Conservation (phyloP, 2,329 filamentous ascomycete species). For the Colletotrichum lini region DNA sequence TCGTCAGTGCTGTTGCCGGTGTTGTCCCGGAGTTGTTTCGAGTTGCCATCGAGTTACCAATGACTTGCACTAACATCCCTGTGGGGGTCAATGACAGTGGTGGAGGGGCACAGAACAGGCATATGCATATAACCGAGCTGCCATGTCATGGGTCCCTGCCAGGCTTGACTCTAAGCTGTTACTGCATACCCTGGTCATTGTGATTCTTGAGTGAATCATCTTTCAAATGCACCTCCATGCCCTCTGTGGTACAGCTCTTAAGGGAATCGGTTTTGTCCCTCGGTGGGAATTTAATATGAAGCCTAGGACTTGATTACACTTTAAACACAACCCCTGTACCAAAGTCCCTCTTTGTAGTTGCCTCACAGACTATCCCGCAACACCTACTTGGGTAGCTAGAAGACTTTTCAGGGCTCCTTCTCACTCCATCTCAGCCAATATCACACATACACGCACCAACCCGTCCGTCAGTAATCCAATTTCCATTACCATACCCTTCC, state of each 20-base stretch:
- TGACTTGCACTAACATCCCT: conserved; percentile 30
- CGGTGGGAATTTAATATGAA: conserved; percentile 2
- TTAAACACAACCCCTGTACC: conserved; percentile 1
- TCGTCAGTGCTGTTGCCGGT: not conserved
- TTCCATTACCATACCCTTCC: not conserved
- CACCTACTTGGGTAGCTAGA: not conserved
- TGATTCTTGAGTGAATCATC: conserved; percentile 25
- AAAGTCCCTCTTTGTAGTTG: not conserved
- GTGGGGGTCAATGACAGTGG: conserved; percentile 20
- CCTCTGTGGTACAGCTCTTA: not conserved
- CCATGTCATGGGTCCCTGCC: conserved; percentile 14
- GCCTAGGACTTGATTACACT: conserved; percentile 4
- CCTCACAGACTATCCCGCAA: conserved; percentile 11
- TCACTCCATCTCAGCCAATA: not conserved
- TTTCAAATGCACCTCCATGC: not conserved
- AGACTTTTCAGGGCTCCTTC: conserved; percentile 25
- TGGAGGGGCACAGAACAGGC: conserved; percentile 6
- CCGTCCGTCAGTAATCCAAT: conserved; percentile 18
- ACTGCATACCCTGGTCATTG: conserved; percentile 7
- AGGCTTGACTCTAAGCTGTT: conserved; percentile 16
- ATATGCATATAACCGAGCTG: conserved; percentile 13
- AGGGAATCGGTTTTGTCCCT: not conserved
- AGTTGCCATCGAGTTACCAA: conserved; percentile 5
- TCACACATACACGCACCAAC: conserved; percentile 5
- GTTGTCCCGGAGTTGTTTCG: conserved; percentile 15